phyloP scores from a whole-genome alignment of 2,329 filamentous ascomycete genomes.

The Neoarthrinium moseri region DNA sequence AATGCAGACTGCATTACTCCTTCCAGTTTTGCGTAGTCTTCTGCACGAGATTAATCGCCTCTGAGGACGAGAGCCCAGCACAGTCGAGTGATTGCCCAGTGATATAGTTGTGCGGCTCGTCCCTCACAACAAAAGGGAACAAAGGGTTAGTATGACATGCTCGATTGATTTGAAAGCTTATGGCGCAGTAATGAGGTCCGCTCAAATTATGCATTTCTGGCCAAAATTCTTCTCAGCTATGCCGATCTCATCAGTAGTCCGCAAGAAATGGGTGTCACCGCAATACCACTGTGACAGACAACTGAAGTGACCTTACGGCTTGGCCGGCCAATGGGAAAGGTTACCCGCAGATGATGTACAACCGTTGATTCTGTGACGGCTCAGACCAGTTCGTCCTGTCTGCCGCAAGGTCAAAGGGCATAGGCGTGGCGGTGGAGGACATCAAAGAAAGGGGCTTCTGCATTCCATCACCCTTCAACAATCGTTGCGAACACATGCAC shows the following conservation, averaged over 20 bases:
- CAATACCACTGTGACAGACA: too few species aligned
- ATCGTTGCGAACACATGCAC: slow-evolving; percentile 40
- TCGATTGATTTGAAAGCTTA: too few species aligned
- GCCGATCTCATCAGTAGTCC: too few species aligned
- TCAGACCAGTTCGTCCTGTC: slow-evolving; percentile 50
- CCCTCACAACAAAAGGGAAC: slow-evolving; percentile 50
- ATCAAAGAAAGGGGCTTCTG: slow-evolving; percentile 44
- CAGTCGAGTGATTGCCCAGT: slow-evolving; percentile 46
- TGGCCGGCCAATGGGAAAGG: too few species aligned
- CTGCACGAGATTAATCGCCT: slow-evolving; percentile 38
- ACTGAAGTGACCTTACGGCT: too few species aligned
- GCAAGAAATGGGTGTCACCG: too few species aligned
- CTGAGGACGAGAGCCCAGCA: slow-evolving; percentile 38
- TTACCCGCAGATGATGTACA: slow-evolving; percentile 43
- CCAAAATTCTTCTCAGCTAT: too few species aligned
- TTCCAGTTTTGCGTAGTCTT: slow-evolving; percentile 17
- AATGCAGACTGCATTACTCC: too few species aligned
- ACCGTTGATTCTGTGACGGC: slow-evolving; percentile 48
- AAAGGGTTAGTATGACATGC: too few species aligned
- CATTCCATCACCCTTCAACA: slow-evolving; percentile 41
- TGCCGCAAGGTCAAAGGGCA: slow-evolving; percentile 45
- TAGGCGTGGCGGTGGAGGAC: slow-evolving; percentile 39
- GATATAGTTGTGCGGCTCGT: slow-evolving; percentile 47
- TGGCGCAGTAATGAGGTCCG: too few species aligned
- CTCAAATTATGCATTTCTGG: too few species aligned